phyloP scores from a whole-genome alignment of 164 flowering plant species.

The Stephania yunnanensis region DNA sequence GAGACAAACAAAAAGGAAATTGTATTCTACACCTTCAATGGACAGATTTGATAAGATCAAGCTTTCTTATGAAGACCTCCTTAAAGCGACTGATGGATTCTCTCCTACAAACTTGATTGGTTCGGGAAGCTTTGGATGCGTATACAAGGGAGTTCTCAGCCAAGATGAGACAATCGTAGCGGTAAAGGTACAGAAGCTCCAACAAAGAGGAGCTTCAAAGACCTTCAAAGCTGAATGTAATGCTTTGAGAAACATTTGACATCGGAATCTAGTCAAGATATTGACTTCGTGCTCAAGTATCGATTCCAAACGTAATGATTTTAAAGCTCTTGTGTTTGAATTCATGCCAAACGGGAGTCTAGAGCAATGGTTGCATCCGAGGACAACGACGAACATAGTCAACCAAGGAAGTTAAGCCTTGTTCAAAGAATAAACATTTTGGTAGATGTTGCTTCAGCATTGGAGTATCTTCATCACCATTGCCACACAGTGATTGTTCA shows the following conservation, averaged over 20 bases:
- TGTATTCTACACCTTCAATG: neutral
- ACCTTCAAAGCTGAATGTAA: conserved; percentile 15
- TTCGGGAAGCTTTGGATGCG: conserved; percentile 11
- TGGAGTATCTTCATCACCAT: neutral
- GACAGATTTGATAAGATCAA: neutral
- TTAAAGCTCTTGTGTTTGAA: conserved; percentile 10
- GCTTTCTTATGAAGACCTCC: neutral
- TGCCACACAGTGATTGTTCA: conserved; percentile 4
- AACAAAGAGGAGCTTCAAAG: conserved; percentile 13
- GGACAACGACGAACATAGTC: neutral
- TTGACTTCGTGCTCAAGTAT: conserved; percentile 12
- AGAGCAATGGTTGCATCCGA: conserved; percentile 16
- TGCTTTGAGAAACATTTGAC: conserved; percentile 11
- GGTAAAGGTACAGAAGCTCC: conserved; percentile 18
- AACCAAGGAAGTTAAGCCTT: conserved; percentile 4
- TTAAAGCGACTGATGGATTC: conserved; percentile 14
- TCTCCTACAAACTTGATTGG: conserved; percentile 15
- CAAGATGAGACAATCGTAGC: neutral
- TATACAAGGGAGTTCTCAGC: conserved; percentile 10
- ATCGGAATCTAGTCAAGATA: conserved; percentile 15
- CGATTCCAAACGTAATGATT: conserved; percentile 8
- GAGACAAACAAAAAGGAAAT: neutral
- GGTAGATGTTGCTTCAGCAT: neutral
- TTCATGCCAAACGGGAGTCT: conserved; percentile 18
- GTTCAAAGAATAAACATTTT: neutral